A percentile compares a stretch with the other conserved stretches of the same genome.
These are phyloP conservation scores for Anisogramma anomala DNA, from an alignment of 2,329 filamentous ascomycete genomes.

Conservation along the genomic window DNA sequence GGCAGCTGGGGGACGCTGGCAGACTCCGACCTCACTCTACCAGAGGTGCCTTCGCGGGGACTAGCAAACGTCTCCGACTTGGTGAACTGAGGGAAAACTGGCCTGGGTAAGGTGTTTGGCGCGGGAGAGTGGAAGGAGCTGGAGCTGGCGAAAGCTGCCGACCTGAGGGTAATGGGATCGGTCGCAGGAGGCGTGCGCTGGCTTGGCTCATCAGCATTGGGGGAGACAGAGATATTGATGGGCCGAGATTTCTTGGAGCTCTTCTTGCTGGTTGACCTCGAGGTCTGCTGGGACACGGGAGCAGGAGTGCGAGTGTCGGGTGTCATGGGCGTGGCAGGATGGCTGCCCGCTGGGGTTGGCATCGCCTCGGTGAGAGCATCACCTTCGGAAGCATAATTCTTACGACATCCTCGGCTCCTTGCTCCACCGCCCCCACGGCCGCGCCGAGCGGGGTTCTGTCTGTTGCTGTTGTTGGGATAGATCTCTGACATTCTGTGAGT, in stretches of 20 bases:
- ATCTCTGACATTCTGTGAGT: constrained; percentile 24
- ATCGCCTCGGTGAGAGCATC: constrained; percentile 32
- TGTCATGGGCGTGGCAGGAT: constrained; percentile 37
- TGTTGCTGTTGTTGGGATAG: constrained; percentile 16
- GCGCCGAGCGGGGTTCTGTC: constrained; percentile 30
- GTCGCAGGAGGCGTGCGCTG: constrained; percentile 36
- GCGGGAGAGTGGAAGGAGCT: constrained; percentile 85
- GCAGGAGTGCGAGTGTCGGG: constrained; percentile 25
- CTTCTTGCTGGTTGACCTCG: constrained; percentile 22
- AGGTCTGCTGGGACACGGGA: constrained; percentile 20
- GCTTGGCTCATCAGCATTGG: constrained; percentile 29
- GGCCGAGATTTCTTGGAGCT: constrained; percentile 21
- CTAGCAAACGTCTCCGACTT: constrained; percentile 1
- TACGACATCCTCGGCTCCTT: constrained; percentile 31
- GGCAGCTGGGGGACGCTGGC: constrained; percentile 13
- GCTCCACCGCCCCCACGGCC: constrained; percentile 28
- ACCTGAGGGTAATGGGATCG: constrained; percentile 32
- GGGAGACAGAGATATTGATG: constrained; percentile 28
- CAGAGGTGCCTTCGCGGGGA: constrained; percentile 10
- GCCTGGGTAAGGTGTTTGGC: constrained; percentile 78
- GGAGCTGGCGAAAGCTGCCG: constrained; percentile 69
- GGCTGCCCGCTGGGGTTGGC: constrained; percentile 24
- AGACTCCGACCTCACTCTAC: constrained; percentile 22
- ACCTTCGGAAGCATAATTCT: constrained; percentile 49
- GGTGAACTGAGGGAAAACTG: constrained; percentile 52